Conservation (phyloP, 352 stramenopile species). For the Globisporangium radiosum region DNA sequence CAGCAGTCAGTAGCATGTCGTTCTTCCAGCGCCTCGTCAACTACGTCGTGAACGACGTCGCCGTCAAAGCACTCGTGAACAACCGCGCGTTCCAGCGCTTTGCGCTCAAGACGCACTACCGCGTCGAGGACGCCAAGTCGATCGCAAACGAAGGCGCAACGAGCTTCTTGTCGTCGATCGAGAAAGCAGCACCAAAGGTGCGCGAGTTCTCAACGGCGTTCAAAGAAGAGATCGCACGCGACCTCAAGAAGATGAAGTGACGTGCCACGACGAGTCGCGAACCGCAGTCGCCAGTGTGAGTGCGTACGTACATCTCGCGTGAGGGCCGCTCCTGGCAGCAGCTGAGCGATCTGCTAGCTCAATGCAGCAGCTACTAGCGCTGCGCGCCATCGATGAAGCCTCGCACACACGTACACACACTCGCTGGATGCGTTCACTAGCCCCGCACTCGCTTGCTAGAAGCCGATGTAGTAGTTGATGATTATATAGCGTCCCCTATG, state of each 20-base stretch:
- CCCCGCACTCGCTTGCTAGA: background rate
- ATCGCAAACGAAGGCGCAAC: slow-evolving; percentile 44
- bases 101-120: slow-evolving; percentile 80
- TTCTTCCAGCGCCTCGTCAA: slow-evolving; percentile 80
- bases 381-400: too few relatives aligned
- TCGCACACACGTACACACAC: too few relatives aligned
- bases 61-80: slow-evolving; percentile 78
- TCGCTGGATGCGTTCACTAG: too few relatives aligned
- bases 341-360: background rate
- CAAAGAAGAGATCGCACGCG: slow-evolving; percentile 63
- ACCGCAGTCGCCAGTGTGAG: background rate
- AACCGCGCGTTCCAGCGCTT: slow-evolving; percentile 80
- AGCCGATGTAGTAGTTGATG: background rate
- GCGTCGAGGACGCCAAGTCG: slow-evolving; percentile 76
- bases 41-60: slow-evolving; percentile 82
- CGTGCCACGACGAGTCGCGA: background rate
- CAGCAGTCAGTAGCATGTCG: slow-evolving; percentile 30
- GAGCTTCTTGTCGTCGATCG: slow-evolving; percentile 39
- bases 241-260: slow-evolving; percentile 76
- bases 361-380: background rate
- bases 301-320: background rate
- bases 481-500: background rate
- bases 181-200: slow-evolving; percentile 62
- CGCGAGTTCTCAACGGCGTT: slow-evolving; percentile 69
- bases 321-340: background rate